Evolutionary conservation across 2,329 filamentous ascomycete species (phyloP).

Genomic region (Monosporascus cannonballus): DNA sequence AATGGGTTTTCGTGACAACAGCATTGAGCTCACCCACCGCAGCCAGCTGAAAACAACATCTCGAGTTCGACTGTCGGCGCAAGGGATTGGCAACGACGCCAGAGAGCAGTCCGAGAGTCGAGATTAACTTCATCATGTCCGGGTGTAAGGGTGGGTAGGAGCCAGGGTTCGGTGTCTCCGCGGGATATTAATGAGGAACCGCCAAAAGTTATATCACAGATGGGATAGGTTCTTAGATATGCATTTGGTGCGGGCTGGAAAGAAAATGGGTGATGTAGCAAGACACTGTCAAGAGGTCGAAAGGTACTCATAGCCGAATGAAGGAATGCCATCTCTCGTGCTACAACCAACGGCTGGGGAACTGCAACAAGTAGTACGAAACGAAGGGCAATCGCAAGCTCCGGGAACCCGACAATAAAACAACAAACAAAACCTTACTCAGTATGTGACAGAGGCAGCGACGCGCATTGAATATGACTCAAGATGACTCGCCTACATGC

Average conservation of each 20-base stretch:
- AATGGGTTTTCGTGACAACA: slow-evolving; percentile 18
- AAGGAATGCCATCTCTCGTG: background rate
- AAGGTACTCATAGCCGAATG: no score
- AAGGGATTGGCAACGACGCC: slow-evolving; percentile 7
- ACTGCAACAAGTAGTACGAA: background rate
- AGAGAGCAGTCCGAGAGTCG: slow-evolving; percentile 10
- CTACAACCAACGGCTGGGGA: background rate
- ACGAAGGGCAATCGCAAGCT: background rate
- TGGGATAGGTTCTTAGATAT: no score
- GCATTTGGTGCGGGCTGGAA: no score
- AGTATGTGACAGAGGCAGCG: no score
- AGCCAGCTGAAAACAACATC: slow-evolving; percentile 22
- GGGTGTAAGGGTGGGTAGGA: background rate
- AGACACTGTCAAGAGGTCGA: no score
- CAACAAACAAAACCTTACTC: no score
- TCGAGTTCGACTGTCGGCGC: slow-evolving; percentile 7
- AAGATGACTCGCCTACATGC: no score
- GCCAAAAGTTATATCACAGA: background rate
- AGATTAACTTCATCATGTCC: slow-evolving; percentile 14
- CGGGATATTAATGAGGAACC: no score
- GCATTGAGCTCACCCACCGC: slow-evolving; percentile 19
- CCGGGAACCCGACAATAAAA: no score
- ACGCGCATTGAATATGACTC: no score
- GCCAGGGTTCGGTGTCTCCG: background rate
- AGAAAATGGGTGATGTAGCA: no score